Percentiles rank a stretch among this genome's conserved stretches.
These are phyloP conservation scores for Hondaea fermentalgiana DNA, from an alignment of 108 stramenopile genomes.

Conservation along the genomic window DNA sequence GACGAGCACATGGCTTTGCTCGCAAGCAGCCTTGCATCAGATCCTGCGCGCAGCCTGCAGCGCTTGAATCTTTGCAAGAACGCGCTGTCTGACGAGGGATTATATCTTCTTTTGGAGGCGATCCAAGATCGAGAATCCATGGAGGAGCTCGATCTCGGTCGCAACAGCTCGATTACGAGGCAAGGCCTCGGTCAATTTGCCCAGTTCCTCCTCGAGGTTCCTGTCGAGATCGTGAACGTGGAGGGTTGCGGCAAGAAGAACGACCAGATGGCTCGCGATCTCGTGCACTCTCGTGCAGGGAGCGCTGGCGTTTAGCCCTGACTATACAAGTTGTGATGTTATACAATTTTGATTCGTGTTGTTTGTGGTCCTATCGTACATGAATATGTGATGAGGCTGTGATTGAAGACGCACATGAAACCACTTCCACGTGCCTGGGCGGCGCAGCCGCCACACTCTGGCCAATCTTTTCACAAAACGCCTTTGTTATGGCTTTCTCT, in stretches of 20 bases:
- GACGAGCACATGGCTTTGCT: neutral
- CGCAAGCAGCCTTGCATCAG: neutral
- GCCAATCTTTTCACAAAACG: too few relatives aligned
- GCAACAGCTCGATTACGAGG: neutral
- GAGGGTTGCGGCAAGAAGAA: neutral
- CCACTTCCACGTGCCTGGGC: too few relatives aligned
- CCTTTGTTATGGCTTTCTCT: too few relatives aligned
- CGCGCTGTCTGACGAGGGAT: neutral
- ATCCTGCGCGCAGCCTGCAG: neutral
- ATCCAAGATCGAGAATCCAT: neutral
- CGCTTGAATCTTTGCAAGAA: neutral
- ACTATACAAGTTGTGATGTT: too few relatives aligned
- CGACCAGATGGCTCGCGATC: neutral
- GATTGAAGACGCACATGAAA: too few relatives aligned
- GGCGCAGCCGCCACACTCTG: too few relatives aligned
- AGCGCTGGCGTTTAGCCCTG: too few relatives aligned
- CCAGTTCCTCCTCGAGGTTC: neutral
- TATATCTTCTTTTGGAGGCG: neutral
- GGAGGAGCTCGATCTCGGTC: neutral
- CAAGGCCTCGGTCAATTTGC: neutral
- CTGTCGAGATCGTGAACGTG: neutral
- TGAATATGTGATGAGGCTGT: too few relatives aligned
- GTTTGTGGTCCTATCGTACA: too few relatives aligned
- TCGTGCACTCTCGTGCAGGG: too few relatives aligned
- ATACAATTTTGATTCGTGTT: too few relatives aligned